Conservation (phyloP, 345 rosid genomes). For the Microcos paniculata region DNA sequence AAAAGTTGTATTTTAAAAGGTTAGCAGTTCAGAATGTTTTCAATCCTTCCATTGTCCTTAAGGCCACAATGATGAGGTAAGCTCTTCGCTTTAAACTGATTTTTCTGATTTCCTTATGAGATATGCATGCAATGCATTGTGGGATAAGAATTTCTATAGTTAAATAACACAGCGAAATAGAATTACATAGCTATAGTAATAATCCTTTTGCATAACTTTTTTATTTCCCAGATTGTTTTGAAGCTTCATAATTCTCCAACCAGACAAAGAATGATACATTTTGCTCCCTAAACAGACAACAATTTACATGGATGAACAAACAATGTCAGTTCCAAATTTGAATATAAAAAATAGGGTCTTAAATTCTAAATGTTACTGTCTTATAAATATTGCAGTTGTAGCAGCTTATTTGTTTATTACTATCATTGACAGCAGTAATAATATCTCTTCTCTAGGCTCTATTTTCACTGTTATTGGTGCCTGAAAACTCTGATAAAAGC, state of each 20-base stretch:
- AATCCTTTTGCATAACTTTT: neutral
- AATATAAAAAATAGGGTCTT: neutral
- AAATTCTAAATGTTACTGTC: neutral
- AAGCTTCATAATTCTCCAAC: neutral
- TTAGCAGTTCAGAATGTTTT: neutral
- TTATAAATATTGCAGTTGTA: neutral
- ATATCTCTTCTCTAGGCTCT: slow-evolving; percentile 31
- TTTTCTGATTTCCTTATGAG: neutral
- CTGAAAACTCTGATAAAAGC: slow-evolving; percentile 43
- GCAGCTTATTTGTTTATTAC: slow-evolving; percentile 19
- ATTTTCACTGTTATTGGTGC: slow-evolving; percentile 41
- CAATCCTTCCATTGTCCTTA: slow-evolving; percentile 10
- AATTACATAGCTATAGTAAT: no score
- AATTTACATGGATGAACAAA: slow-evolving; percentile 25
- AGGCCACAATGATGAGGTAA: slow-evolving; percentile 13
- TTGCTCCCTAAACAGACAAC: slow-evolving; percentile 25
- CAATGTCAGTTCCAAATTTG: slow-evolving; percentile 25
- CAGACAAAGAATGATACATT: slow-evolving; percentile 23
- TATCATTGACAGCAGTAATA: slow-evolving; percentile 28
- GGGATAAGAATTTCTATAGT: neutral
- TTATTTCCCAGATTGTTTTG: neutral
- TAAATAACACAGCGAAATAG: neutral
- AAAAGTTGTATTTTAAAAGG: slow-evolving; percentile 5
- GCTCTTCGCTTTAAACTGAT: slow-evolving; percentile 18
- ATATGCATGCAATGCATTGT: neutral